Conservation (phyloP, 768 basidiomycete genomes). For the Amyloporia xantha region DNA sequence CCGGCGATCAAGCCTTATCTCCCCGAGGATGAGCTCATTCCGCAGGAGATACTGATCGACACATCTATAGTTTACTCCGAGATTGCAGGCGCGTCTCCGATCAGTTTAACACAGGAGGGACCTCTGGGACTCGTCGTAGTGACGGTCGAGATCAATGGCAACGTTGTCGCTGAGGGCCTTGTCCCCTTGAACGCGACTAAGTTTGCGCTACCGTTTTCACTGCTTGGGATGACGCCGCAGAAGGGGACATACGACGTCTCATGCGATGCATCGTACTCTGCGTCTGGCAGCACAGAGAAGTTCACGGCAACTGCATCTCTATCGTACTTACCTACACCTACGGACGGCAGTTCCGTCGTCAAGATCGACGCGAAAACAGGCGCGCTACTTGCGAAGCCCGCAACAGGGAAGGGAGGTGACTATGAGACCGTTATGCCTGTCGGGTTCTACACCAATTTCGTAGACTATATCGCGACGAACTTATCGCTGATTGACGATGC, state of each 20-base stretch:
- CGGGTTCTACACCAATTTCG: slow-evolving; percentile 67
- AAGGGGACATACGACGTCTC: slow-evolving; percentile 25
- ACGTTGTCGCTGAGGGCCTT: slow-evolving; percentile 14
- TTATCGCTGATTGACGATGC: slow-evolving; percentile 46
- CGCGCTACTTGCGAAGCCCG: slow-evolving; percentile 33
- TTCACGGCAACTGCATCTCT: slow-evolving; percentile 29
- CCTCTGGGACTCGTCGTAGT: slow-evolving; percentile 17
- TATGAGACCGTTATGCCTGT: slow-evolving; percentile 51
- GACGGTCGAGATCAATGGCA: slow-evolving; percentile 24
- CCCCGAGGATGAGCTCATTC: slow-evolving; percentile 28
- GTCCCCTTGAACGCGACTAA: slow-evolving; percentile 35
- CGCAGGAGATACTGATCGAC: slow-evolving; percentile 31
- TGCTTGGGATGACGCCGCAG: slow-evolving; percentile 25
- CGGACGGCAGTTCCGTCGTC: slow-evolving; percentile 33
- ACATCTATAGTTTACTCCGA: slow-evolving; percentile 30
- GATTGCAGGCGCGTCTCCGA: slow-evolving; percentile 28
- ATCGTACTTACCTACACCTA: slow-evolving; percentile 35
- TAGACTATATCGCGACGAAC: slow-evolving; percentile 46
- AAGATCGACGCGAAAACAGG: slow-evolving; percentile 45
- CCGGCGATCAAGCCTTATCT: slow-evolving; percentile 44
- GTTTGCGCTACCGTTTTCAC: slow-evolving; percentile 28
- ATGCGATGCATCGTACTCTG: slow-evolving; percentile 28
- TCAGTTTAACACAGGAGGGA: slow-evolving; percentile 18
- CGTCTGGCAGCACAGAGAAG: slow-evolving; percentile 16
- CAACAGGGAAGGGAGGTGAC: slow-evolving; percentile 11